These are phyloP conservation scores for Triangularia setosa DNA, from an alignment of 2,329 filamentous ascomycete genomes.

Conservation along the genomic window DNA sequence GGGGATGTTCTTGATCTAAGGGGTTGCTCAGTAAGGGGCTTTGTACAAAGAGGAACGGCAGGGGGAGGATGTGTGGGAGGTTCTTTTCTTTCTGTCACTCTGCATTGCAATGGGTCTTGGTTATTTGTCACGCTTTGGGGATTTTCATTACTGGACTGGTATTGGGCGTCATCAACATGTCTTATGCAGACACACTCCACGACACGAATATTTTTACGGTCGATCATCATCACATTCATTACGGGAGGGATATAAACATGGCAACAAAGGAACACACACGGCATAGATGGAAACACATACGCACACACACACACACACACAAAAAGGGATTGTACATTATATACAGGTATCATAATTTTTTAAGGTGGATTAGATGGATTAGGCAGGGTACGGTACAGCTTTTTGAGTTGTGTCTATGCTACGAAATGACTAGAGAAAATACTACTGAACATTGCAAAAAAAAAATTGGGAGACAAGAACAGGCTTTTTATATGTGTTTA, in stretches of 20 bases:
- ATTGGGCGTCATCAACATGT: not conserved
- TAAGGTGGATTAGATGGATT: not conserved
- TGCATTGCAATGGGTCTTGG: not conserved
- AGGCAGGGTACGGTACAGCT: not conserved
- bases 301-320: not conserved
- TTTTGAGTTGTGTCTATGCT: not conserved
- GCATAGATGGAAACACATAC: not conserved
- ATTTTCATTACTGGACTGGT: not conserved
- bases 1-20: conserved; percentile 10
- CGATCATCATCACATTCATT: not conserved
- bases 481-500: too few species aligned
- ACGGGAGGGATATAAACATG: not conserved
- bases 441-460: not conserved
- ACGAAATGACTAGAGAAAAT: not conserved
- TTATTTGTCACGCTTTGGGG: not conserved
- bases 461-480: too few species aligned
- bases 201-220: too few species aligned
- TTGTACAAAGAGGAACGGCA: not conserved
- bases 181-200: too few species aligned
- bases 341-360: not conserved
- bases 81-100: conserved; percentile 3
- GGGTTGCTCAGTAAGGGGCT: too few species aligned
- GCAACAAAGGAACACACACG: not conserved
- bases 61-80: not conserved
- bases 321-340: not conserved